phyloP scores from a whole-genome alignment of 768 basidiomycete species.

The Agaricus blazei region DNA sequence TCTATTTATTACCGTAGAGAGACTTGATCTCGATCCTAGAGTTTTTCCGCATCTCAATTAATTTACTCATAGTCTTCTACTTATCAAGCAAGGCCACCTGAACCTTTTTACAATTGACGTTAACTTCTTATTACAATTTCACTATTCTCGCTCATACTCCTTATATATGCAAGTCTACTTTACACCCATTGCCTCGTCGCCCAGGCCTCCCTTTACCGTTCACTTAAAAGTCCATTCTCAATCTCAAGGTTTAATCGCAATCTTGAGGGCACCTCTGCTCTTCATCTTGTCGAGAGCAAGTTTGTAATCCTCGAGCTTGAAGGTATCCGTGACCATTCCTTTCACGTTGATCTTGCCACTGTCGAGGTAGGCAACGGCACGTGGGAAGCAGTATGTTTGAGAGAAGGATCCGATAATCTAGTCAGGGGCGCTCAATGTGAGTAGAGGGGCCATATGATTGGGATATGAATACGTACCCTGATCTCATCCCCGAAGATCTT shows the following conservation, averaged over 20 bases:
- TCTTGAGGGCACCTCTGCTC: conserved; percentile 55
- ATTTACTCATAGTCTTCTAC: too few relatives aligned
- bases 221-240: too few relatives aligned
- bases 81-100: too few relatives aligned
- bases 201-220: background rate
- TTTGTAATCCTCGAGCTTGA: conserved; percentile 66
- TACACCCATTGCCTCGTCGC: background rate
- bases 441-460: background rate
- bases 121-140: too few relatives aligned
- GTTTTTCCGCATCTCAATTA: too few relatives aligned
- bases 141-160: too few relatives aligned
- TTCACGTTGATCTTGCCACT: conserved; percentile 77
- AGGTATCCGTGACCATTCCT: conserved; percentile 67
- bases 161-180: too few relatives aligned
- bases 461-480: conserved; percentile 22
- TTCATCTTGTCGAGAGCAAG: conserved; percentile 70
- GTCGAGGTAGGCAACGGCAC: conserved; percentile 86
- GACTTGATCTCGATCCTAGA: too few relatives aligned
- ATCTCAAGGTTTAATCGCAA: conserved; percentile 50
- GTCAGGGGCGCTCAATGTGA: conserved; percentile 1
- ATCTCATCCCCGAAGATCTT: conserved; percentile 68
- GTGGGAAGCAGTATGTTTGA: conserved; percentile 86
- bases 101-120: too few relatives aligned
- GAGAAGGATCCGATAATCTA: conserved; percentile 91
- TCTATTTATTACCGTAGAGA: too few relatives aligned